These are phyloP conservation scores for Marsdenia floribunda DNA, from an alignment of 257 asterid genomes.

Conservation along the genomic window DNA sequence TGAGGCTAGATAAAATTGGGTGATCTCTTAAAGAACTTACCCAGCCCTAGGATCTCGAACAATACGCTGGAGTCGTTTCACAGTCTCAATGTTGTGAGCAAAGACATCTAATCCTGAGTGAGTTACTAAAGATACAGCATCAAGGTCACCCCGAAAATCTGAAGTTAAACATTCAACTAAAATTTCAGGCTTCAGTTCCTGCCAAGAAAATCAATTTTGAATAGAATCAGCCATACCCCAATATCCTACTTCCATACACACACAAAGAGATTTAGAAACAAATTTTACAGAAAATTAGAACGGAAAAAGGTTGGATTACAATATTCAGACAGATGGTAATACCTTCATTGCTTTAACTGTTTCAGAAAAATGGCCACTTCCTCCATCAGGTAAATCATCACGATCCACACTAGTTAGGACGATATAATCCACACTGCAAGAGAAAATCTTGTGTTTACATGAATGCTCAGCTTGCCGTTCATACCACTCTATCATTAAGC, in stretches of 20 bases:
- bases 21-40: constrained; percentile 37
- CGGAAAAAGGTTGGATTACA: not conserved
- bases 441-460: constrained; percentile 14
- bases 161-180: constrained; percentile 96
- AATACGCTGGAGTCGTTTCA: constrained; percentile 78
- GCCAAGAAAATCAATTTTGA: constrained; percentile 24
- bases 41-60: constrained; percentile 99
- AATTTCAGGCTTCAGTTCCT: constrained; percentile 81
- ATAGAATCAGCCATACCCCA: not conserved
- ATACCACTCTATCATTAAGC: not conserved
- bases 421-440: constrained; percentile 85
- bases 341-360: constrained; percentile 95
- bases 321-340: not conserved
- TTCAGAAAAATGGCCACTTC: constrained; percentile 93
- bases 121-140: constrained; percentile 69
- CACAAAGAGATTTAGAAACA: not conserved
- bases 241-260: not conserved
- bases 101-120: constrained; percentile 93
- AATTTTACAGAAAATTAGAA: not conserved
- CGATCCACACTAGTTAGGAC: constrained; percentile 96
- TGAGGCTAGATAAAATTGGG: not conserved
- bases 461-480: not conserved
- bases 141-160: constrained; percentile 89
- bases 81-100: constrained; percentile 93
- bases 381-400: constrained; percentile 95